Conservation (phyloP, 176 grass and related monocot genomes). For the Melocanna baccifera region DNA sequence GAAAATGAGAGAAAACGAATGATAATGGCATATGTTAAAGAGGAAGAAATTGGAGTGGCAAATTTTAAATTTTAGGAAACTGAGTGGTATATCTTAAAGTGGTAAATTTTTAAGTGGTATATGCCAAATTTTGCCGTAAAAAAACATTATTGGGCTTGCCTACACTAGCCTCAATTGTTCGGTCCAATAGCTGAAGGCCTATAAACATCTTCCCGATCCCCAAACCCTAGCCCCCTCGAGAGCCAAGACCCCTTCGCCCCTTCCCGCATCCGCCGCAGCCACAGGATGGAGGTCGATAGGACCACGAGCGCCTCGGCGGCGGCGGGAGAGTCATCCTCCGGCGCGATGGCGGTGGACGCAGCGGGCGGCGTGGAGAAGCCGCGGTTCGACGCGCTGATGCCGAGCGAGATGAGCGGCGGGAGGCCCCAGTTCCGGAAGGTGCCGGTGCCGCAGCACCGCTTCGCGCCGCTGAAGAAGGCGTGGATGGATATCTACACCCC, state of each 20-base stretch:
- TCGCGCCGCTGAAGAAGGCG: conserved; percentile 56
- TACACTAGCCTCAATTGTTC: not conserved
- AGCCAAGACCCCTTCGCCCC: not conserved
- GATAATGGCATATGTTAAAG: no score
- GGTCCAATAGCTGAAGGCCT: not conserved
- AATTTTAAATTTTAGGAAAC: no score
- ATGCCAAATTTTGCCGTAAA: no score
- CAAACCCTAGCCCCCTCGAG: conserved; percentile 12
- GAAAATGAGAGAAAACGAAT: no score
- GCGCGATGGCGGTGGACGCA: conserved; percentile 27
- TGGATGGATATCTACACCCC: conserved; percentile 86
- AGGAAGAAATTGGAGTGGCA: no score
- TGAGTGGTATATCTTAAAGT: no score
- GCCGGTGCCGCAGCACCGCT: conserved; percentile 58
- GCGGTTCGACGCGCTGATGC: conserved; percentile 50
- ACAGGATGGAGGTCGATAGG: conserved; percentile 17
- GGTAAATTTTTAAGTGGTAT: no score
- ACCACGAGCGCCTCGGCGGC: not conserved
- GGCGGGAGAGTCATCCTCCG: not conserved
- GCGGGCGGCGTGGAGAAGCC: conserved; percentile 34
- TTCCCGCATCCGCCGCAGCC: not conserved
- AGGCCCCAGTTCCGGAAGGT: conserved; percentile 68
- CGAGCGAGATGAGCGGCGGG: conserved; percentile 69
- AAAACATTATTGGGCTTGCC: not conserved
- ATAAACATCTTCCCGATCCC: not conserved